Percentiles rank a stretch among this genome's conserved stretches.
Conservation (phyloP, 495 filamentous ascomycete species). For the Astrocystis sublimbata region DNA sequence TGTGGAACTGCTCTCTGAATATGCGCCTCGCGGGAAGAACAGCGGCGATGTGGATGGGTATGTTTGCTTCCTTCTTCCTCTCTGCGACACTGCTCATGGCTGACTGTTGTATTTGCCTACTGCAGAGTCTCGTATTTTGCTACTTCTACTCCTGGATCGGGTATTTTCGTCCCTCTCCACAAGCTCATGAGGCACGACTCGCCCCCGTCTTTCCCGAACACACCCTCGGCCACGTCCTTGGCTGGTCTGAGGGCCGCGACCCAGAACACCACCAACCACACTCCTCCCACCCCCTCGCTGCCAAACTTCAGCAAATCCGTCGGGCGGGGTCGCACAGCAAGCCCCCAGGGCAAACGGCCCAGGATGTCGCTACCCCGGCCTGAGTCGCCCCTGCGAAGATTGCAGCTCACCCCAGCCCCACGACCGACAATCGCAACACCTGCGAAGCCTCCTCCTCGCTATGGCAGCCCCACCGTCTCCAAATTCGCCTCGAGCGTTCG, state of each 20-base stretch:
- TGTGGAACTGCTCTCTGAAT: slow-evolving; percentile 85
- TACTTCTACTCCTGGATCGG: slow-evolving; percentile 73
- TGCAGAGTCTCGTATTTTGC: slow-evolving; percentile 77
- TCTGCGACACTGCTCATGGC: background rate
- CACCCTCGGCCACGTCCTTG: slow-evolving; percentile 67
- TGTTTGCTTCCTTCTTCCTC: slow-evolving; percentile 3
- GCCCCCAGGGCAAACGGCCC: slow-evolving; percentile 67
- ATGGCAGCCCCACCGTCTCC: slow-evolving; percentile 65
- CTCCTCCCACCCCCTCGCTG: slow-evolving; percentile 64
- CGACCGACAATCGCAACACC: slow-evolving; percentile 58
- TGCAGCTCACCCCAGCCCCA: slow-evolving; percentile 58
- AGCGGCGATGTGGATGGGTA: slow-evolving; percentile 96
- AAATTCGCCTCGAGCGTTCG: slow-evolving; percentile 67
- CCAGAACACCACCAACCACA: slow-evolving; percentile 55
- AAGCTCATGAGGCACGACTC: slow-evolving; percentile 73
- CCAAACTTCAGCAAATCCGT: slow-evolving; percentile 83
- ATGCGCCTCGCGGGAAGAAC: slow-evolving; percentile 86
- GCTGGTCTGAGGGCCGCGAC: slow-evolving; percentile 52
- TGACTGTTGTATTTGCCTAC: slow-evolving; percentile 18
- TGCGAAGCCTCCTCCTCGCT: slow-evolving; percentile 49
- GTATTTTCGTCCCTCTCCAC: slow-evolving; percentile 92
- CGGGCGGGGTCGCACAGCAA: slow-evolving; percentile 72
- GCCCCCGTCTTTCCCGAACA: slow-evolving; percentile 60
- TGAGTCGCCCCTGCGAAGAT: slow-evolving; percentile 73
- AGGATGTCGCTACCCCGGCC: slow-evolving; percentile 81